Base-by-base conservation (phyloP, 352 stramenopile genomes). In the Phytophthora brassicae region DNA sequence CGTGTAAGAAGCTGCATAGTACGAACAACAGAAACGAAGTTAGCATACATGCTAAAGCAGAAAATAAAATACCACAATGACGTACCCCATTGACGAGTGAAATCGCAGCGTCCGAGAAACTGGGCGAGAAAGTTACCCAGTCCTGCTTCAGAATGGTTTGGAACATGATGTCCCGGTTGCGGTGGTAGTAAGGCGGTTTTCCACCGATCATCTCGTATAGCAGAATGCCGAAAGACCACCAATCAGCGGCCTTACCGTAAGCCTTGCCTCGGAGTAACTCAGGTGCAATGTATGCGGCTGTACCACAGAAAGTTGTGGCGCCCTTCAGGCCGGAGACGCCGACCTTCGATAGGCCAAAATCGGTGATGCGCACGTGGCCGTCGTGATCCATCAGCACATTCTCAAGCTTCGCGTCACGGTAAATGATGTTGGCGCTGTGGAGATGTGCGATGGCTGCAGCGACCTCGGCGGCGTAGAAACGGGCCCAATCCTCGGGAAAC, bases 181-280 rank as follows among this genome's bases (percentile, higher is more conserved):
- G 86, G 60, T 96, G 86, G 68, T 96, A 96, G 65, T 95, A 95
- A 54, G 88, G 88, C 16, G 87, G 87, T 63, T 95, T 94, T 53
- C 92, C 93, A 24, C 88, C 95, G 47, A 98, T 96, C 93, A 98
- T 98, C 64, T 98, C 93, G 75, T 97, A 98, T n/a, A 98, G 68
- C 55, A 98, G 46, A 33, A 95, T 97, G 47, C 94, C 94, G 56
- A 98, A 97, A 2, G 84, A 96, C 94, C 94, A 98, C 92, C 91
- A 98, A 64, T 98, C 94, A 8, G 96, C 94, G 43, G 89, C 86
- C 61, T 93, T 90, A 47, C 90, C 89, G 67, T 98, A 98, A 50
- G 77, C 55, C 42, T 95, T 87, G 45, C 91, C 90, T 68, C 85
- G 92, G 28, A 98, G 72, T 41, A 98, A 60, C 64, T 98, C 92